Percentiles rank a stretch among this genome's conserved stretches.
Conservation (phyloP, 1,284 basidiomycete species). For the Microstroma glucosiphilum region DNA sequence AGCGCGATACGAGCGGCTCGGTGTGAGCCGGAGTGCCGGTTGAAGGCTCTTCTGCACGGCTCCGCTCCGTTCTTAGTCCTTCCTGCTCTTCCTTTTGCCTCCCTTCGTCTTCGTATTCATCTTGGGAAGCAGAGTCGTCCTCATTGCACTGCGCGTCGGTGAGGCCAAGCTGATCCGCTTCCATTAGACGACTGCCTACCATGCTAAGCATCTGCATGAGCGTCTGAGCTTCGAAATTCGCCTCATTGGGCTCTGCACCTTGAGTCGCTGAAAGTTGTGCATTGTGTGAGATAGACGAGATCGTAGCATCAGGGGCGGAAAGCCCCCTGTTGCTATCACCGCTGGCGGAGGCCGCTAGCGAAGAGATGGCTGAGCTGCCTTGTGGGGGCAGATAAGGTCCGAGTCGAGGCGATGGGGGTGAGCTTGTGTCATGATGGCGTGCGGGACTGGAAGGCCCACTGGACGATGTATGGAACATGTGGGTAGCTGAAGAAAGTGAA, state of each 20-base stretch:
- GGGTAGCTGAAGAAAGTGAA: too few species aligned
- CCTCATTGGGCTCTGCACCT: background rate
- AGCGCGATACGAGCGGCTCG: too few species aligned
- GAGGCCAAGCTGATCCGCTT: constrained; percentile 29
- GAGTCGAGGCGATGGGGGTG: background rate
- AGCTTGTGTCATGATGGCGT: background rate
- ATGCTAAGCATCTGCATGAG: constrained; percentile 43
- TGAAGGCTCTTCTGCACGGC: background rate
- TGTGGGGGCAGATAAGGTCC: background rate
- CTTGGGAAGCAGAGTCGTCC: background rate
- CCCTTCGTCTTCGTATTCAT: constrained; percentile 1
- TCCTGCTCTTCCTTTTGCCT: constrained; percentile 22
- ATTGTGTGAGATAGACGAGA: background rate
- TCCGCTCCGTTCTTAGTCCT: background rate
- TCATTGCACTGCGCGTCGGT: constrained; percentile 10
- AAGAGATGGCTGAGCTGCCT: background rate
- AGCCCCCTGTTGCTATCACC: background rate
- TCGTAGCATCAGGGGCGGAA: background rate
- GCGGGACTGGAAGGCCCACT: too few species aligned
- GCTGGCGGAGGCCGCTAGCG: background rate
- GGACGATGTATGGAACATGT: too few species aligned
- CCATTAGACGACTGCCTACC: constrained; percentile 36
- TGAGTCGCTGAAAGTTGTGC: background rate
- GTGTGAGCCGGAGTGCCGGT: too few species aligned
- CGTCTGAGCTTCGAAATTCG: constrained; percentile 21